phyloP scores from a whole-genome alignment of 306 rosid species.

The Cajanus cajan region DNA sequence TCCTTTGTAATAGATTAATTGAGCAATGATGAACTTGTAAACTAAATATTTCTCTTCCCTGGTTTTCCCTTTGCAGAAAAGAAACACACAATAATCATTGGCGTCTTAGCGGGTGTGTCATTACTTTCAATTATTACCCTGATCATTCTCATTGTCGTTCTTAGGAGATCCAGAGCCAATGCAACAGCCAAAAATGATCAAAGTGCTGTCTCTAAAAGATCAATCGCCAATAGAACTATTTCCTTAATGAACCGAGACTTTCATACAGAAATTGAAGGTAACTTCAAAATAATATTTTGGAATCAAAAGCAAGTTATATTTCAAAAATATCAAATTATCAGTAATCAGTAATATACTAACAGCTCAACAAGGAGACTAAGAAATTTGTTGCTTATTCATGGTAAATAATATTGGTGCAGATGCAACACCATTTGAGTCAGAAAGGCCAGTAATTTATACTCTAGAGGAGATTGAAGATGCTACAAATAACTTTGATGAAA shows the following conservation, averaged over 20 bases:
- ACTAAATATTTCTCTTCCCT: slow-evolving; percentile 20
- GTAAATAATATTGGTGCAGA: slow-evolving; percentile 40
- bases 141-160: slow-evolving; percentile 34
- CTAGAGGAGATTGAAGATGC: slow-evolving; percentile 73
- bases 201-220: slow-evolving; percentile 37
- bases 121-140: slow-evolving; percentile 43
- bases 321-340: neutral
- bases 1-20: no score
- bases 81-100: slow-evolving; percentile 34
- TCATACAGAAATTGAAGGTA: slow-evolving; percentile 53
- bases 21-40: no score
- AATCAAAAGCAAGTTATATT: slow-evolving; percentile 4
- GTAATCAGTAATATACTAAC: neutral
- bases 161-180: slow-evolving; percentile 33
- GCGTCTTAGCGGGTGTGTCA: slow-evolving; percentile 42
- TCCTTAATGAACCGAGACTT: slow-evolving; percentile 36
- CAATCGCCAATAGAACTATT: slow-evolving; percentile 34
- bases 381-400: slow-evolving; percentile 20
- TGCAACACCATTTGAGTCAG: slow-evolving; percentile 59
- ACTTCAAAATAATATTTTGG: slow-evolving; percentile 11
- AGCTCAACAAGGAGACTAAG: neutral
- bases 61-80: slow-evolving; percentile 37
- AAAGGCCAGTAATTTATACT: slow-evolving; percentile 49
- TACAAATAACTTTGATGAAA: slow-evolving; percentile 57
- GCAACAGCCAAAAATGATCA: slow-evolving; percentile 30